Percentiles rank a stretch among this genome's conserved stretches.
Evolutionary conservation across 371 early-diverging fungal genomes (phyloP).

Genomic region (Basidiobolus meristosporus): DNA sequence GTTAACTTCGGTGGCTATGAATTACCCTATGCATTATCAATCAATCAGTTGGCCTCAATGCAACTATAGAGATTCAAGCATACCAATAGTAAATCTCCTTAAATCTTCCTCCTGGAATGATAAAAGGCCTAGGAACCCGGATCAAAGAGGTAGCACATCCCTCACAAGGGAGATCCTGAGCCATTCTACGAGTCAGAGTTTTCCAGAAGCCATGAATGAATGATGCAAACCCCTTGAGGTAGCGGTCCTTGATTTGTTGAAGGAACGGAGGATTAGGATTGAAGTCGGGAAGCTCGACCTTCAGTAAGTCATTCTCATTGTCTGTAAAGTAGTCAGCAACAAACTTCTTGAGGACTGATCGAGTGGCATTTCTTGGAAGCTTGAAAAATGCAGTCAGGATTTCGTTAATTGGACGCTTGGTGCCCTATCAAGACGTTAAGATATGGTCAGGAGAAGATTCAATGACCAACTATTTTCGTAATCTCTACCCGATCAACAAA

Average conservation of each 20-base stretch:
- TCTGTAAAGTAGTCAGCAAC: conserved; percentile 34
- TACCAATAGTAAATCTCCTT: conserved; percentile 79
- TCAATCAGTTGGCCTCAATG: too few relatives aligned
- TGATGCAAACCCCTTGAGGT: conserved; percentile 24
- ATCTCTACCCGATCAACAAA: conserved; percentile 32
- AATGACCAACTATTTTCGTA: too few relatives aligned
- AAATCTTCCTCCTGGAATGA: conserved; percentile 84
- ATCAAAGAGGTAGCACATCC: conserved; percentile 32
- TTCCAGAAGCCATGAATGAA: conserved; percentile 33
- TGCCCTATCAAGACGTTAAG: too few relatives aligned
- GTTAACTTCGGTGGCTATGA: too few relatives aligned
- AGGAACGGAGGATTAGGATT: conserved; percentile 20
- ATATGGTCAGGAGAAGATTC: too few relatives aligned
- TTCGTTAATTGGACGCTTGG: conserved; percentile 22
- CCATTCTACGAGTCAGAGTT: conserved; percentile 25
- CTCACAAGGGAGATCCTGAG: conserved; percentile 21
- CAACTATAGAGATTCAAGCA: too few relatives aligned
- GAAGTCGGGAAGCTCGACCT: conserved; percentile 9
- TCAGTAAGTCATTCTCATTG: conserved; percentile 18
- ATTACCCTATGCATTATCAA: too few relatives aligned
- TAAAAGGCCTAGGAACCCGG: conserved; percentile 34
- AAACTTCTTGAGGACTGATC: conserved; percentile 22
- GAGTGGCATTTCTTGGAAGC: conserved; percentile 21
- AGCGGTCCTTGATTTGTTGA: conserved; percentile 15
- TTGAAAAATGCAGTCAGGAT: conserved; percentile 26